Evolutionary conservation across 1,284 basidiomycete genomes (phyloP).

Genomic region (Volvariella volvacea): DNA sequence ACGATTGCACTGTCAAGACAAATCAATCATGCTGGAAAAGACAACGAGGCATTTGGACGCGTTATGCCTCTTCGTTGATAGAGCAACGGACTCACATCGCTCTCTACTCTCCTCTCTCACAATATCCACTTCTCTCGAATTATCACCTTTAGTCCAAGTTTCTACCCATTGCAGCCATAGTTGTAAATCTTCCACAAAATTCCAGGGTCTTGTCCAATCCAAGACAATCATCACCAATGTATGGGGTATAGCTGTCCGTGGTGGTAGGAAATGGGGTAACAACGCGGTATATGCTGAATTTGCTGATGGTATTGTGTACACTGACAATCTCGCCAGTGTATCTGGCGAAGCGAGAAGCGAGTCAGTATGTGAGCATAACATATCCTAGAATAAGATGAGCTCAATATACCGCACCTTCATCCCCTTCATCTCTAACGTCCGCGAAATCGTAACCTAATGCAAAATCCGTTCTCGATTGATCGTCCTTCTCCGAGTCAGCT

Average conservation of each 20-base stretch:
- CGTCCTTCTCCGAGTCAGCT: conserved; percentile 50
- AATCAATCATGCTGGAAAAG: conserved; percentile 9
- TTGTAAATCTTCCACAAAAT: conserved; percentile 83
- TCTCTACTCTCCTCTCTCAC: conserved; percentile 76
- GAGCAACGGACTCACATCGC: conserved; percentile 51
- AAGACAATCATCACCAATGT: conserved; percentile 82
- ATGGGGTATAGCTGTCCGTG: conserved; percentile 62
- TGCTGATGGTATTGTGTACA: conserved; percentile 85
- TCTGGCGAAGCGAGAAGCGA: conserved; percentile 37
- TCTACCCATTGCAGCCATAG: conserved; percentile 86
- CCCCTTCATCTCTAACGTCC: conserved; percentile 79
- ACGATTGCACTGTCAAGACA: conserved; percentile 64
- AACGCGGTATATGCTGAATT: conserved; percentile 67
- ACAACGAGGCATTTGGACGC: conserved; percentile 1
- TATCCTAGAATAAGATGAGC: neutral
- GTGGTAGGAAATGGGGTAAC: conserved; percentile 80
- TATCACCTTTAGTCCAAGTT: conserved; percentile 68
- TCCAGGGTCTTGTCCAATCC: conserved; percentile 96
- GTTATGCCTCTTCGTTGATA: neutral
- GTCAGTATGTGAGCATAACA: conserved; percentile 10
- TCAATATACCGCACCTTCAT: conserved; percentile 62
- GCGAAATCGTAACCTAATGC: conserved; percentile 86
- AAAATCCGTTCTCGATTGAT: conserved; percentile 50
- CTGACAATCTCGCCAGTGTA: conserved; percentile 78
- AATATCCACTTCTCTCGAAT: conserved; percentile 61